Conservation (phyloP, 2,329 filamentous ascomycete genomes). For the Aschersonia sp. region DNA sequence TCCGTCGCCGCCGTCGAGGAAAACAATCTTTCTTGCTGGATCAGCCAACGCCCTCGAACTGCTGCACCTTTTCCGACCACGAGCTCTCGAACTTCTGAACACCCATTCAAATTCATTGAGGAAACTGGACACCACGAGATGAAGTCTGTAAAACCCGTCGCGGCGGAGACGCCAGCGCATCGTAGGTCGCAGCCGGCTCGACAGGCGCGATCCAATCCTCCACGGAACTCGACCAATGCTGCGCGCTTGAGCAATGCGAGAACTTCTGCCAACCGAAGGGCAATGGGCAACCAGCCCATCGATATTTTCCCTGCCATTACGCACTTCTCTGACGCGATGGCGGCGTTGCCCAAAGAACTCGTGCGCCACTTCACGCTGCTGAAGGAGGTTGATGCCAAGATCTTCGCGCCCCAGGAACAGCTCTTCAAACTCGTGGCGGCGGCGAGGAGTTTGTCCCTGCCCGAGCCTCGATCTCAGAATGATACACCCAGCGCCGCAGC, state of each 20-base stretch:
- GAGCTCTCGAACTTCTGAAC: neutral
- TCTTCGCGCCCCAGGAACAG: slow-evolving; percentile 73
- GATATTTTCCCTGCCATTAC: slow-evolving; percentile 53
- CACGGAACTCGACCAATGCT: slow-evolving; percentile 35
- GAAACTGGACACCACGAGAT: slow-evolving; percentile 18
- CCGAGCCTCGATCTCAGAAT: slow-evolving; percentile 28
- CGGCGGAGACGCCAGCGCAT: slow-evolving; percentile 29
- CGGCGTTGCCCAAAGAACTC: slow-evolving; percentile 85
- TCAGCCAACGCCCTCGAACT: neutral
- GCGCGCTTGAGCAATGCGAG: slow-evolving; percentile 26
- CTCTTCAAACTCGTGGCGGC: slow-evolving; percentile 61
- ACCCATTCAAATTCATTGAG: no score
- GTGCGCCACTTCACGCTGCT: slow-evolving; percentile 90
- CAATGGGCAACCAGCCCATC: slow-evolving; percentile 41
- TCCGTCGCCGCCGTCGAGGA: neutral
- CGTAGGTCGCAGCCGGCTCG: slow-evolving; percentile 49
- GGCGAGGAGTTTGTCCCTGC: slow-evolving; percentile 37
- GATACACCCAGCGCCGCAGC: slow-evolving; percentile 27
- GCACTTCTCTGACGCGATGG: slow-evolving; percentile 81
- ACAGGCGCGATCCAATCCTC: slow-evolving; percentile 50
- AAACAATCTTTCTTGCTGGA: neutral
- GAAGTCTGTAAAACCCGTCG: slow-evolving; percentile 38
- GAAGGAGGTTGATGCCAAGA: slow-evolving; percentile 96
- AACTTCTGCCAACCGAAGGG: slow-evolving; percentile 29
- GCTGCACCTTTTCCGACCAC: neutral